A percentile compares a stretch with the other conserved stretches of the same genome.
These are phyloP conservation scores for Phytophthora tubulina DNA, from an alignment of 352 stramenopile genomes.

Conservation along the genomic window DNA sequence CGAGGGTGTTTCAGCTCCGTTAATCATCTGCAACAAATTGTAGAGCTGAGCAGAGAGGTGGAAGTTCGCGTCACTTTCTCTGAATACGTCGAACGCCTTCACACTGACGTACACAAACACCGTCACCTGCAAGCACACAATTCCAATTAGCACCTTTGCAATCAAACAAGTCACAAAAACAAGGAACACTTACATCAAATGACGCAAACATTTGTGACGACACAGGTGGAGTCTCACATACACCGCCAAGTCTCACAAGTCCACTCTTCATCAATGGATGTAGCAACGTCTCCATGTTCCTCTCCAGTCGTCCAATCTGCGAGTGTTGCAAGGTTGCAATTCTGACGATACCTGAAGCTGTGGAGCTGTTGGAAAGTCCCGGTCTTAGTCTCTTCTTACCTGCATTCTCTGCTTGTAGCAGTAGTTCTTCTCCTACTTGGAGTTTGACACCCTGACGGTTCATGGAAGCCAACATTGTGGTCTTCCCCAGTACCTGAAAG, in stretches of 20 bases:
- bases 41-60: constrained; percentile 75
- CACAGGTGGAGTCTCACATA: constrained; percentile 56
- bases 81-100: constrained; percentile 72
- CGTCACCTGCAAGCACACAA: constrained; percentile 38
- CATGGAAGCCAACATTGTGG: constrained; percentile 53
- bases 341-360: constrained; percentile 59
- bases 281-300: constrained; percentile 66
- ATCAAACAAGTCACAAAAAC: neutral
- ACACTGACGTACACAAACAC: constrained; percentile 71
- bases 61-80: constrained; percentile 66
- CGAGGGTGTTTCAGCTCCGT: constrained; percentile 26
- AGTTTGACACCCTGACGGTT: constrained; percentile 58
- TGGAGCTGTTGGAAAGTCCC: constrained; percentile 18
- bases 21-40: constrained; percentile 60
- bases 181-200: constrained; percentile 50
- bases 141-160: neutral
- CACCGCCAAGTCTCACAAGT: constrained; percentile 54
- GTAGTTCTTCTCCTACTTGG: constrained; percentile 52
- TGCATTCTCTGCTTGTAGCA: constrained; percentile 75
- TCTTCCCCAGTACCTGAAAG: constrained; percentile 62
- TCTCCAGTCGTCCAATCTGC: constrained; percentile 70
- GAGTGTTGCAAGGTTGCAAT: constrained; percentile 55
- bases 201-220: constrained; percentile 74
- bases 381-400: constrained; percentile 71
- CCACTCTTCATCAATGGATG: constrained; percentile 73